Base-by-base conservation (phyloP, 768 basidiomycete genomes). In the Crassisporium funariophilum region DNA sequence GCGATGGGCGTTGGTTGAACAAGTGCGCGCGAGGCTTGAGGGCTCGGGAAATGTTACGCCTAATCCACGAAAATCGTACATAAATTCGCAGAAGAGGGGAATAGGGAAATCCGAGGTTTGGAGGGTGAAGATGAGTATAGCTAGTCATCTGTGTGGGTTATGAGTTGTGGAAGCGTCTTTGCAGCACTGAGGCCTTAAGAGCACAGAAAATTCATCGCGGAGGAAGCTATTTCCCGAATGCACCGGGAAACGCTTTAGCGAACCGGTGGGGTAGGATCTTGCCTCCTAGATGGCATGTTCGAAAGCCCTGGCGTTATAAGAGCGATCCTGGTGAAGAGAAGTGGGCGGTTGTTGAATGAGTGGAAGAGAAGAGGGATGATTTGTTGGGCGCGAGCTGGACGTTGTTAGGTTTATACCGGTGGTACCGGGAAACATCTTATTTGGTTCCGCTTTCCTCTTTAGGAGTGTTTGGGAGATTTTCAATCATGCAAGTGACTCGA, bases 321-420 rank as follows among this genome's bases (percentile, higher is more conserved):
- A n/a, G n/a, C n/a, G n/a, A n/a, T 22, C 22, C 5, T 22, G 19
- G 35, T n/a, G 4, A 13, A 41, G 23, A 24, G 35, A 16, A 34
- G 23, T 39, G 20, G 47, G 33, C 44, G 52, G 52, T 59, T 50
- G 54, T 59, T 49, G 55, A 49, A 21, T 52, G 43, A 53, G 49
- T 17, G 49, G 21, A 57, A 49, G 55, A 47, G 46, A 54, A 51
- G 55, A 44, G 47, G 53, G 45, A 48, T 46, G 53, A 49, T 52
- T 54, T 49, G 44, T 57, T 60, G 65, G 64, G 66, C 64, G 59
- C 61, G 54, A 52, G 61, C 60, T 59, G 40, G 55, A 59, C 46
- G 63, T 60, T 58, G 61, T 53, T 57, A 64, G 58, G 68, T 67
- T 66, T 72, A 66, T 69, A 56, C 69, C 66, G 66, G 62, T 65